These are phyloP conservation scores for Penicillium lagena DNA, from an alignment of 495 filamentous ascomycete species.

Conservation along the genomic window DNA sequence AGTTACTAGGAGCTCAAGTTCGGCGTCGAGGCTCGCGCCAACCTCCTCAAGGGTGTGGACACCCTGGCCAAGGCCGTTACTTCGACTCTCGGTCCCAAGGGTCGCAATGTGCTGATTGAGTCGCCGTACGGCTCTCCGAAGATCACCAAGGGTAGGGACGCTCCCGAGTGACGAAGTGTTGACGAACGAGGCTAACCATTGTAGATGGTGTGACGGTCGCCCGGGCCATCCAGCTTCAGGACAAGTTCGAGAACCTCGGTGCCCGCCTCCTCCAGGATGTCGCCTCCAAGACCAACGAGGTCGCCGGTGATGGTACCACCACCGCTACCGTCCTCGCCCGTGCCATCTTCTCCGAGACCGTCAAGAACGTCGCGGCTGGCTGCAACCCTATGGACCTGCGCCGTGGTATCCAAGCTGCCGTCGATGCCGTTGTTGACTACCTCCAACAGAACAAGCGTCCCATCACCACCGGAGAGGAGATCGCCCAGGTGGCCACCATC, in stretches of 20 bases:
- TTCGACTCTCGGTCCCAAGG: conserved; percentile 95
- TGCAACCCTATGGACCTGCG: conserved; percentile 99
- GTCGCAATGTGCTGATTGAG: conserved; percentile 96
- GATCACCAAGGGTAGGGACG: conserved; percentile 88
- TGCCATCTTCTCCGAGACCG: conserved; percentile 98
- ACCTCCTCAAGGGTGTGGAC: conserved; percentile 89
- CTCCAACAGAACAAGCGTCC: conserved; percentile 90
- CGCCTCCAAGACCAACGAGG: conserved; percentile 98
- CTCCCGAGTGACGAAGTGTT: background rate
- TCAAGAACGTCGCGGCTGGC: conserved; percentile 98
- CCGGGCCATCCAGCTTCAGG: conserved; percentile 85
- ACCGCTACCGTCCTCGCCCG: conserved; percentile 95
- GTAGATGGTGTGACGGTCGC: conserved; percentile 93
- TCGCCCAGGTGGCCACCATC: conserved; percentile 97
- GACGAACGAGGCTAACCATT: conserved; percentile 1
- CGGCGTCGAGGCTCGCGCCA: conserved; percentile 86
- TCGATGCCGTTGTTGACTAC: conserved; percentile 90
- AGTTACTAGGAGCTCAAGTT: conserved; percentile 85
- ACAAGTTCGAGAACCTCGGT: conserved; percentile 99
- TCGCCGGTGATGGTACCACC: conserved; percentile 96
- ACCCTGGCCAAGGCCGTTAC: conserved; percentile 94
- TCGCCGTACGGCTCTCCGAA: conserved; percentile 96
- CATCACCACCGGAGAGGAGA: conserved; percentile 95
- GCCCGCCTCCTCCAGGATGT: conserved; percentile 95
- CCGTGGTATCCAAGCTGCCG: conserved; percentile 92